These are phyloP conservation scores for Agrostemma githago DNA, from an alignment of 148 eudicot genomes.

Conservation along the genomic window DNA sequence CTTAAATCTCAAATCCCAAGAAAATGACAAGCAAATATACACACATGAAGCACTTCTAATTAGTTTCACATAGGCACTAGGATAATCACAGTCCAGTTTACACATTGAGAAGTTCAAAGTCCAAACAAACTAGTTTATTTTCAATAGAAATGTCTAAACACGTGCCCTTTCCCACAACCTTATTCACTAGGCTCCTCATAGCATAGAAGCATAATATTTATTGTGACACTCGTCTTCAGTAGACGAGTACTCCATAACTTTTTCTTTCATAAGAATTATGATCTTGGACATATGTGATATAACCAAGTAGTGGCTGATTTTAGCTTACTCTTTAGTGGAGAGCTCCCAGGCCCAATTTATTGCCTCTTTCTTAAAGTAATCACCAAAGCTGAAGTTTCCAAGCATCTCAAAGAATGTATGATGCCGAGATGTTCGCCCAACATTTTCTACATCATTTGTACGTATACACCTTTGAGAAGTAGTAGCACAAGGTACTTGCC, in stretches of 20 bases:
- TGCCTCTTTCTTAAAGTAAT: conserved; percentile 95
- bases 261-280: background rate
- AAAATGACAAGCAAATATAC: background rate
- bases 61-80: background rate
- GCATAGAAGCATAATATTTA: background rate
- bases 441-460: conserved; percentile 94
- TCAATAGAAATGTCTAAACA: background rate
- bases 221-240: background rate
- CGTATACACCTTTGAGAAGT: conserved; percentile 94
- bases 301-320: conserved; percentile 5
- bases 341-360: conserved; percentile 98
- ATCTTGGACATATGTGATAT: background rate
- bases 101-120: background rate
- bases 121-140: background rate
- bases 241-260: background rate
- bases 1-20: background rate
- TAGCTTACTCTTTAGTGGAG: conserved; percentile 68
- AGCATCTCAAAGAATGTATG: conserved; percentile 99
- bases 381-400: conserved; percentile 97
- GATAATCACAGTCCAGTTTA: background rate
- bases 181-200: background rate
- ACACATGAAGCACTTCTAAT: background rate
- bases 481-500: conserved; percentile 79
- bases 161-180: background rate
- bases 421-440: conserved; percentile 90